Base-by-base conservation (phyloP, 768 basidiomycete genomes). In the Hygrocybe punicea region DNA sequence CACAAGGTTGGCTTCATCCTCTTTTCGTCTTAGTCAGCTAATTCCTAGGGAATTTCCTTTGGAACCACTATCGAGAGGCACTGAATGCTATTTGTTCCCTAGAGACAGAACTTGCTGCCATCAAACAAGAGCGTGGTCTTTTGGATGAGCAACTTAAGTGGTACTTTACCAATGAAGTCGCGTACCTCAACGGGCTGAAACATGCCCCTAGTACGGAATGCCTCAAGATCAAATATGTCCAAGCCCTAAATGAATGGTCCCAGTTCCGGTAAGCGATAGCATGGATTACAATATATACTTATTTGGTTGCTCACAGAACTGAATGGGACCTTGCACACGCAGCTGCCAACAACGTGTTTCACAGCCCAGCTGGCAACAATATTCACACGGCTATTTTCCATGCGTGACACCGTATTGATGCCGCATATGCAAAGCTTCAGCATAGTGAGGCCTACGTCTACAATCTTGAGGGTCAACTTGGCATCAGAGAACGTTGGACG, bases 1-100 rank as follows among this genome's bases (percentile, higher is more conserved):
- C 67, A 75, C 13, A 42, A 61, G 11, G 48, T 60, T 33, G 4
- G 39, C 45, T 14, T 14, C n/a, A n/a, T n/a, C n/a, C n/a, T n/a
- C n/a, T n/a, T n/a, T n/a, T n/a, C n/a, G n/a, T n/a, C n/a, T n/a
- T n/a, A n/a, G n/a, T n/a, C n/a, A n/a, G n/a, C n/a, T n/a, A n/a
- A n/a, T n/a, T n/a, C n/a, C n/a, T n/a, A 51, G 49, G 49, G 4
- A 21, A 51, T 4, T 51, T 51, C 34, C 6, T 51, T 10, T 34
- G 25, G 5, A 29, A 51, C 21, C 49, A 51, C 25, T 51, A 51
- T 34, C 14, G 34, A 6, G 21, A 10, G 3, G 49, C 49, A 2
- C 14, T 51, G 6, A 19, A 25, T 3, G n/a, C 14, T 14, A 51
- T 23, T 14, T 25, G 5, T 48, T 7, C n/a, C 25, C 7, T 51